Percentiles rank a stretch among this genome's conserved stretches.
phyloP scores from a whole-genome alignment of 106 monocot genomes.

The Acorus gramineus region DNA sequence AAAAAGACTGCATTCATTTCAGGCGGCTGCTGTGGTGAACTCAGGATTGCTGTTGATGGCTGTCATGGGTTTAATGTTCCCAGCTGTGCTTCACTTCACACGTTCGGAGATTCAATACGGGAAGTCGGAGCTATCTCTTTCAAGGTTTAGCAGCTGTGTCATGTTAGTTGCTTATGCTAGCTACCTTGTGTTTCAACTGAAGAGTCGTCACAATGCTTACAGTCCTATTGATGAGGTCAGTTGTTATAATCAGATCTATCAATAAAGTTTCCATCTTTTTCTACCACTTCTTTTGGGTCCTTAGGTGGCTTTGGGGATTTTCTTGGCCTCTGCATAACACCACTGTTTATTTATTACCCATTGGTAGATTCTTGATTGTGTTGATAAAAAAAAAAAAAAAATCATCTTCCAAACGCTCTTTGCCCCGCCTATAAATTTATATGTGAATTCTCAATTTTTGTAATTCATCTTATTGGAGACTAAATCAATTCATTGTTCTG shows the following conservation, averaged over 20 bases:
- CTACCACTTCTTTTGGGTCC: no score
- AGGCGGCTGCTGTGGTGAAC: slow-evolving; percentile 91
- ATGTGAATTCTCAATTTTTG: no score
- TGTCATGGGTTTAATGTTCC: slow-evolving; percentile 89
- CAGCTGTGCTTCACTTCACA: slow-evolving; percentile 96
- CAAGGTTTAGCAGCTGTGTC: slow-evolving; percentile 91
- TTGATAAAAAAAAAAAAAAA: no score
- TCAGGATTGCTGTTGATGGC: slow-evolving; percentile 94
- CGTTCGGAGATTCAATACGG: slow-evolving; percentile 95
- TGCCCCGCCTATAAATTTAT: no score
- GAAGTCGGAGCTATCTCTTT: slow-evolving; percentile 85
- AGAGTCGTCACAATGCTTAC: slow-evolving; percentile 57
- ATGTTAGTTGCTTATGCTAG: slow-evolving; percentile 96
- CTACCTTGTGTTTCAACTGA: slow-evolving; percentile 87
- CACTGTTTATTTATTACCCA: no score
- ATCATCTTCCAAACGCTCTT: no score
- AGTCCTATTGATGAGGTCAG: slow-evolving; percentile 56
- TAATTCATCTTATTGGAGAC: no score
- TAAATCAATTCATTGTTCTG: no score
- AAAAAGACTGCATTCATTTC: slow-evolving; percentile 13
- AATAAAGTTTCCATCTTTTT: not conserved
- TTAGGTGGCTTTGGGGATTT: no score
- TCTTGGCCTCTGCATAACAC: no score
- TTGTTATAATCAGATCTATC: not conserved
- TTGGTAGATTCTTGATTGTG: no score